phyloP scores from a whole-genome alignment of 2,329 filamentous ascomycete species.

The Pseudocercospora eumusae region DNA sequence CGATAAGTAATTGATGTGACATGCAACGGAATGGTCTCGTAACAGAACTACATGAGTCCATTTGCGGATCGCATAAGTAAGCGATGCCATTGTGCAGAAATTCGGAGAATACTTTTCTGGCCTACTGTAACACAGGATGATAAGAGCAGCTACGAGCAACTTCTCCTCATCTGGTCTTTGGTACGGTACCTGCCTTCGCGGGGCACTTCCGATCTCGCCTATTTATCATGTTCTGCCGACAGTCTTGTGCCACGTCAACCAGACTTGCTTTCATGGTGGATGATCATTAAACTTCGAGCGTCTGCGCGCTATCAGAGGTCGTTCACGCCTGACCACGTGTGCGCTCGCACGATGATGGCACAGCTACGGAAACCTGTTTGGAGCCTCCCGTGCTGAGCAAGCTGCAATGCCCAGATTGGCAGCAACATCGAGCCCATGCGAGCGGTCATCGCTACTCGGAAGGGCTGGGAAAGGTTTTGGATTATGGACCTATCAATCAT shows the following conservation, averaged over 20 bases:
- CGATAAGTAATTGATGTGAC: neutral
- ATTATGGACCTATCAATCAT: neutral
- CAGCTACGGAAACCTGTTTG: neutral
- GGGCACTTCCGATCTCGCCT: neutral
- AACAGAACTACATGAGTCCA: too few species aligned
- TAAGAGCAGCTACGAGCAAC: neutral
- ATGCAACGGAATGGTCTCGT: too few species aligned
- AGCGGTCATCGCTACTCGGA: neutral
- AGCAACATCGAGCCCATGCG: neutral
- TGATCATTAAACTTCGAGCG: neutral
- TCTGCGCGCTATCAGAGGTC: slow-evolving; percentile 6
- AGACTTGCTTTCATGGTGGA: neutral
- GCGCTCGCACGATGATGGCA: slow-evolving; percentile 11
- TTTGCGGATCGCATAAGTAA: neutral
- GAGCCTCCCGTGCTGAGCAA: neutral
- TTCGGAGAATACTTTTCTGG: neutral
- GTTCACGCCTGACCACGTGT: slow-evolving; percentile 7
- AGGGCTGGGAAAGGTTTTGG: neutral
- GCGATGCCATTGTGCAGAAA: neutral
- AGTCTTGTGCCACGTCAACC: neutral
- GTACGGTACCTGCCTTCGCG: neutral
- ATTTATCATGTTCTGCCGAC: neutral
- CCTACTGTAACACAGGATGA: neutral
- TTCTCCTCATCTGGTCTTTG: neutral
- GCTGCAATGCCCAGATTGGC: neutral